Evolutionary conservation across 2,329 filamentous ascomycete species (phyloP).

Genomic region (Xylaria sp.): DNA sequence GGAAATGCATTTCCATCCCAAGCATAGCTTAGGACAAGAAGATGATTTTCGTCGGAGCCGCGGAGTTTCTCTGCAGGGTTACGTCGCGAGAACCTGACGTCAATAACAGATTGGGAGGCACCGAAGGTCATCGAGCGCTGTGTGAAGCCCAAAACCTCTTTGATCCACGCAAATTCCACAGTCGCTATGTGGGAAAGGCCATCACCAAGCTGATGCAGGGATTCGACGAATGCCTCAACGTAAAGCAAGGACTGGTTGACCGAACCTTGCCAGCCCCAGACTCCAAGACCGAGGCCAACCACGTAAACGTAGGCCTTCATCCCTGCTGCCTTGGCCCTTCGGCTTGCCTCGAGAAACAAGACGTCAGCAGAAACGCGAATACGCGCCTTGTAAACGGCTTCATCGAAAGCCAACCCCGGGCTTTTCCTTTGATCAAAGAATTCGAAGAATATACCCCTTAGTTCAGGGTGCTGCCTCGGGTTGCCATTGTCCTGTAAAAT

Average conservation of each 20-base stretch:
- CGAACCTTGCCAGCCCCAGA: constrained; percentile 45
- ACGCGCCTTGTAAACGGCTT: constrained; percentile 43
- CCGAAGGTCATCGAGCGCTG: constrained; percentile 22
- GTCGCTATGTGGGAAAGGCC: constrained; percentile 40
- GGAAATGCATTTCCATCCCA: constrained; percentile 52
- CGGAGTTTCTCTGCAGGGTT: constrained; percentile 45
- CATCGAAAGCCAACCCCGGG: constrained; percentile 38
- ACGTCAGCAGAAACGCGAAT: constrained; percentile 46
- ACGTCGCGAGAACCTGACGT: constrained; percentile 42
- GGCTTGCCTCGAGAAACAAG: constrained; percentile 47
- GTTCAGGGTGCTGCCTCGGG: constrained; percentile 40
- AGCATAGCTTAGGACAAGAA: constrained; percentile 50
- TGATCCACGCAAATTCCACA: constrained; percentile 46
- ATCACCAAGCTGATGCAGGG: constrained; percentile 31
- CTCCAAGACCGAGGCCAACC: constrained; percentile 50
- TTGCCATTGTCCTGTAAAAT: constrained; percentile 20
- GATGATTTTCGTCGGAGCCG: constrained; percentile 32
- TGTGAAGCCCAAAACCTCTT: constrained; percentile 14
- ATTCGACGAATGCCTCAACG: constrained; percentile 40
- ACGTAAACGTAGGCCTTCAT: constrained; percentile 48
- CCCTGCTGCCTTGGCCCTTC: constrained; percentile 39
- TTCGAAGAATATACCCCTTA: constrained; percentile 40
- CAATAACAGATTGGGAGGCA: constrained; percentile 26
- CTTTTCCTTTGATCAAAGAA: constrained; percentile 39
- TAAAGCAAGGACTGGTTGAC: constrained; percentile 39